Conservation (phyloP, 2,329 filamentous ascomycete genomes). For the Neonectria punicea region DNA sequence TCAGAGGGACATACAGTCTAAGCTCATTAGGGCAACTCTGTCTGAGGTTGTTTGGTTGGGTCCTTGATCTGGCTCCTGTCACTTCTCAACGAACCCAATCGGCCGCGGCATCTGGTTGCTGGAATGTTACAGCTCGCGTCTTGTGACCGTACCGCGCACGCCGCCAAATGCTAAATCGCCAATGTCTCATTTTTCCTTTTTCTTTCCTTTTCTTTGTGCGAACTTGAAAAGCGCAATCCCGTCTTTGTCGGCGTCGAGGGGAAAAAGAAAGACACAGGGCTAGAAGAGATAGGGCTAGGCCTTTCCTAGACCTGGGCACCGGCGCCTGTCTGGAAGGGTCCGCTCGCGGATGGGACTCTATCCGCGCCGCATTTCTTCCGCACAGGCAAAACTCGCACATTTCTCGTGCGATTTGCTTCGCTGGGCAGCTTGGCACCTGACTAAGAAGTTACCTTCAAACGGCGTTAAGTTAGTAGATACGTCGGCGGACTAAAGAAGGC, state of each 20-base stretch:
- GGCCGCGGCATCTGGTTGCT: conserved; percentile 12
- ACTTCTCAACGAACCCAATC: neutral
- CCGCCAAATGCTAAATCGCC: conserved; percentile 4
- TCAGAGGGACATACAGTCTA: too few relatives aligned
- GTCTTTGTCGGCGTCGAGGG: neutral
- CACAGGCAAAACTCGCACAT: neutral
- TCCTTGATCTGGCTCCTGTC: neutral
- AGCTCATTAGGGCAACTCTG: neutral
- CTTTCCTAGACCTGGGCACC: neutral
- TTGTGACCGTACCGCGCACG: neutral
- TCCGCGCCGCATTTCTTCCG: neutral
- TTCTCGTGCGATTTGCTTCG: neutral
- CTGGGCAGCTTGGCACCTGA: neutral
- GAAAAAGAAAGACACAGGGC: neutral
- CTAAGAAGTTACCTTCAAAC: neutral
- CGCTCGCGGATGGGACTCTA: neutral
- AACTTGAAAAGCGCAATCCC: neutral
- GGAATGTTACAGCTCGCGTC: conserved; percentile 2
- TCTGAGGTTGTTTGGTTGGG: neutral
- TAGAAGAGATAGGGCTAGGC: neutral
- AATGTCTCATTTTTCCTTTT: neutral
- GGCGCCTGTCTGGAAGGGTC: neutral
- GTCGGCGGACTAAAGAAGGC: neutral
- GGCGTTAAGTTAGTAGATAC: neutral
- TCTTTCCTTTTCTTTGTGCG: neutral